Percentiles rank a stretch among this genome's conserved stretches.
Conservation (phyloP, 208 protist genomes). For the Acanthamoeba culbertsoni region DNA sequence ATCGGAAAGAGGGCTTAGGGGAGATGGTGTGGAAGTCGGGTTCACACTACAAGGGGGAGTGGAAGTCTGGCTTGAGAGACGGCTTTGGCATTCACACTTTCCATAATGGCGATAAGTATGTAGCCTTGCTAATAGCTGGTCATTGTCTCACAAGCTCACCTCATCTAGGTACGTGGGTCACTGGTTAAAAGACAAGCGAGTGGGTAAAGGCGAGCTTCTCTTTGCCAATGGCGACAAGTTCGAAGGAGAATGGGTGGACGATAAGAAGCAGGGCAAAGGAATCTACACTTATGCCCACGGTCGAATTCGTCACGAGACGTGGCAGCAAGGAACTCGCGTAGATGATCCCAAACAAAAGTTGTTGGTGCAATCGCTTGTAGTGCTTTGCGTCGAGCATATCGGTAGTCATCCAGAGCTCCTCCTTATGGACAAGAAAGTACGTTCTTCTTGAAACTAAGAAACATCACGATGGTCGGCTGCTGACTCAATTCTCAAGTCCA, state of each 20-base stretch:
- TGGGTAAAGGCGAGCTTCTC: constrained; percentile 1
- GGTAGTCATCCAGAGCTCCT: constrained; percentile 4
- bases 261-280: constrained; percentile 38
- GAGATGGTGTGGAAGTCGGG: constrained; percentile 50
- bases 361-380: background rate
- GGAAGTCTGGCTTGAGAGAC: background rate
- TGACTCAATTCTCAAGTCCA: background rate
- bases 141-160: background rate
- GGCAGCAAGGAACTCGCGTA: background rate
- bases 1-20: constrained; percentile 8
- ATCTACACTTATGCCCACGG: constrained; percentile 25
- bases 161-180: background rate
- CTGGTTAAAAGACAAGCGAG: constrained; percentile 8
- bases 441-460: background rate
- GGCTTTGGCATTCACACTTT: constrained; percentile 24
- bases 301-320: background rate
- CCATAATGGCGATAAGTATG: constrained; percentile 21
- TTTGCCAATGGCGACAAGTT: constrained; percentile 53
- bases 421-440: background rate
- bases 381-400: background rate
- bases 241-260: constrained; percentile 44
- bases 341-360: constrained; percentile 41
- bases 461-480: no score
- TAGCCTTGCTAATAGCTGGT: background rate
- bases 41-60: background rate